Base-by-base conservation (phyloP, 2,329 filamentous ascomycete species). In the Corniculantispora saksenae region DNA sequence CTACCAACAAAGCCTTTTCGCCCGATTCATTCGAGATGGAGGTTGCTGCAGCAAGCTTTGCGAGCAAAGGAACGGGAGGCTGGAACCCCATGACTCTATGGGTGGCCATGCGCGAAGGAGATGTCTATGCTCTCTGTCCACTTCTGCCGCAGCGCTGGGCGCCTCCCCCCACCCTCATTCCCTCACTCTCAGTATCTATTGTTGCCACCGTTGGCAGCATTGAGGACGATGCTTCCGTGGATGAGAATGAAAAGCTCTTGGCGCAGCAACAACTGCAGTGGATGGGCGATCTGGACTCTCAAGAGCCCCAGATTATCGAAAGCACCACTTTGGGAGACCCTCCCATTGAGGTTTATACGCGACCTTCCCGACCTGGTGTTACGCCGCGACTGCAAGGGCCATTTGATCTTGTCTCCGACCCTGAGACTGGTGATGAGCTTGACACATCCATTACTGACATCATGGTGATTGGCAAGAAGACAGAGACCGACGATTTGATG, bases 21-120 rank as follows among this genome's bases (percentile, higher is more conserved):
- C 91, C 93, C 0, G 94, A 98, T 75, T 87, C 87, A 1, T 89
- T 96, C 66, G 94, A 98, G 74, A 97, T 99, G 90, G 92, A 97
- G 73, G 93, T 97, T 25, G 93, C 93, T 4, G 90, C 94, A 2
- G 93, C 94, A 59, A 92, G 89, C 74, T 99, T 99, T 79, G 82
- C 84, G 43, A 81, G 81, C 15, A 83, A 84, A 68, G 83, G 82
- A 43, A 86, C 86, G 8, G 94, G 93, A 17, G 93, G 93, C 62
- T 99, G 95, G 95, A 91, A 93, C 9, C 88, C 94, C 12, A 97
- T 97, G 91, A 98, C 95, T 0, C 83, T 99, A 13, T 99, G 94
- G 92, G 82, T 98, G 60, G 93, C 94, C n/a, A 99, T 97, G 91
- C 88, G 88, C 45, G 91, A 93, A 66, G 95, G 95, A 3, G 94